Evolutionary conservation across 2,329 filamentous ascomycete genomes (phyloP).

Genomic region (Nemania sp.): DNA sequence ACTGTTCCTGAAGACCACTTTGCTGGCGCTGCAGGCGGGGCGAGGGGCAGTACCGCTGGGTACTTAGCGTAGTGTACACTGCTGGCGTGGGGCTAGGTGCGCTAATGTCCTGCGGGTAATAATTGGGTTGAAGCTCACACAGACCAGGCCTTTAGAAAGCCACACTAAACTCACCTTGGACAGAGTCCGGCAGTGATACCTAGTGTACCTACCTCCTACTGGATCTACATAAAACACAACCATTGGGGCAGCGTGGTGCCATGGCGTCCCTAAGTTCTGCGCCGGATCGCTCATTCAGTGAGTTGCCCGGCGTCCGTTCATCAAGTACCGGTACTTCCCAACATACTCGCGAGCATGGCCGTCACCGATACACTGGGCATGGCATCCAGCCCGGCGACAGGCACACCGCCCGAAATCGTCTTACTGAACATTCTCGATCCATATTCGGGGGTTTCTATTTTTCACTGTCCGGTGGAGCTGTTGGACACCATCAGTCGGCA

Average conservation of each 20-base stretch:
- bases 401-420: conserved; percentile 26
- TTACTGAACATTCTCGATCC: conserved; percentile 12
- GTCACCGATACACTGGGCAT: conserved; percentile 27
- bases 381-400: background rate
- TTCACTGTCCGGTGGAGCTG: too few relatives aligned
- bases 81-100: conserved; percentile 7
- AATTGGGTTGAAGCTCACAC: conserved; percentile 23
- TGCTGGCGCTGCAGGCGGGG: conserved; percentile 24
- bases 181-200: conserved; percentile 29
- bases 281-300: conserved; percentile 2
- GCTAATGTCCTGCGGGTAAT: conserved; percentile 31
- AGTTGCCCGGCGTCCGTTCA: background rate
- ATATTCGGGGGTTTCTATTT: conserved; percentile 19
- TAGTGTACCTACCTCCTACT: too few relatives aligned
- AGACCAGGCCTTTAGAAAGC: conserved; percentile 30
- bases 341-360: conserved; percentile 25
- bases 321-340: conserved; percentile 39
- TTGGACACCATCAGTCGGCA: too few relatives aligned
- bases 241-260: conserved; percentile 36
- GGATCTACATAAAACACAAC: conserved; percentile 29
- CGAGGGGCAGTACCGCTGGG: background rate
- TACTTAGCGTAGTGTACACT: too few relatives aligned
- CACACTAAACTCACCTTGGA: conserved; percentile 32
- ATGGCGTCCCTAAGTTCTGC: too few relatives aligned
- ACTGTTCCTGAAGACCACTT: conserved; percentile 20